Evolutionary conservation across 2,329 filamentous ascomycete species (phyloP), one percentile per base, ranked within the genome.

Genomic region (Neonectria ditissima): DNA sequence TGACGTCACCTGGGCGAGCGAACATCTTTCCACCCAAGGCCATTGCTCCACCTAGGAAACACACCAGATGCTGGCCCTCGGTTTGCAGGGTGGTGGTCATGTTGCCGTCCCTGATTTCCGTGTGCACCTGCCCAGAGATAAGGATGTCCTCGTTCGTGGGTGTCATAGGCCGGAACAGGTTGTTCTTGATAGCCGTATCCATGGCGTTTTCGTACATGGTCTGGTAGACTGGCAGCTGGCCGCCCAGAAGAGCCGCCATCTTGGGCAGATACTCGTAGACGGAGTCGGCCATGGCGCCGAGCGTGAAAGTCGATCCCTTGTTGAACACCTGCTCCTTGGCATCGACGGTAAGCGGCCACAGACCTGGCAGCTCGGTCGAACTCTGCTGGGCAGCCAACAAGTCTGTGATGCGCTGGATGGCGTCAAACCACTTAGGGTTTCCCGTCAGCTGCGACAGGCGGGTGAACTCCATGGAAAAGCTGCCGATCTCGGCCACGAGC

Each of bases 221-320:
- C 48, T 82, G 80, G 73, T 91, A 91, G 63, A 86, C 75, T 24
- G 85, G 53, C 18, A 84, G 77, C 7, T 80, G 78, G 3, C 89
- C 89, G 26, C 87, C 85, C 0, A 91, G 82, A 2, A 92, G 80
- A 52, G 74, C 69, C 70, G 90, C 96, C 92, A 97, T 96, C 82
- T 97, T 97, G 77, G 97, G 90, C 22, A 97, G 86, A 74, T 97
- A 97, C 79, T 97, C 93, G 79, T 96, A 97, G 65, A 68, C 82
- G 81, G 75, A 84, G 62, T 84, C 82, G n/a, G 77, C 78, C 65
- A 83, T 77, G 4, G 80, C 84, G 14, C 85, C 85, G 2, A 87
- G 75, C 0, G 82, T 83, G 61, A 82, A 92, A 1, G 59, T 61
- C 5, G 57, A 43, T 2, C 71, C 71, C 16, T 61, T 47, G 26